Base-by-base conservation (phyloP, 2,329 filamentous ascomycete genomes). In the Paecilomyces formosus region DNA sequence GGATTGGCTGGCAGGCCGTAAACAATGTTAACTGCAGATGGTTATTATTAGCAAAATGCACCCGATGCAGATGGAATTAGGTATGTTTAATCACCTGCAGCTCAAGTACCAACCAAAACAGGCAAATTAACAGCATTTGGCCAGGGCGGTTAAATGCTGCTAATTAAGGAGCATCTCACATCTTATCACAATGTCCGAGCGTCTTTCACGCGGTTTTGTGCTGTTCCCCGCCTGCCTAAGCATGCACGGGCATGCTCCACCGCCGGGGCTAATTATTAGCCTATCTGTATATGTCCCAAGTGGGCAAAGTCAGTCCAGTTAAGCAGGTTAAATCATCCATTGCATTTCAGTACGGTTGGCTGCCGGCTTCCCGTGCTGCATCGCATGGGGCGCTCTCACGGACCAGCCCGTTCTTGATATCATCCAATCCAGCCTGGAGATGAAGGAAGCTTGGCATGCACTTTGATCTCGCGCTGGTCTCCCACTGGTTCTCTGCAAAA, bases 381-480 rank as follows among this genome's bases (percentile, higher is more conserved):
- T 60, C 54, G 57, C 58, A 58, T 58, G 55, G 50, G 50, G 22
- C 50, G 50, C 6, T 24, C 11, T 5, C 50, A 28, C 50, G 50
- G 50, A 61, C 56, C 51, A 31, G 56, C 55, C 22, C 35, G 55
- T 53, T 21, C 50, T 54, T 24, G 53, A 18, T 8, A 31, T 12
- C 11, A n/a, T 18, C 66, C 61, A 69, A 67, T 69, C 57, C 39
- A 33, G 12, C 7, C 9, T 31, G 31, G 22, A 9, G 28, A 26
- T 55, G 33, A 59, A 8, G 39, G 59, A 63, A 66, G 63, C 65
- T 68, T 69, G 67, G 66, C 67, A 61, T 61, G 55, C 33, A 45
- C 39, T 57, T 53, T 39, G 50, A 53, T 33, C 51, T 53, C 49
- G 22, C 39, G n/a, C 50, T 61, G 61, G 30, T 61, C 56, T n/a